Conservation (phyloP, 2,329 filamentous ascomycete genomes). For the Epichloe gansuensis region DNA sequence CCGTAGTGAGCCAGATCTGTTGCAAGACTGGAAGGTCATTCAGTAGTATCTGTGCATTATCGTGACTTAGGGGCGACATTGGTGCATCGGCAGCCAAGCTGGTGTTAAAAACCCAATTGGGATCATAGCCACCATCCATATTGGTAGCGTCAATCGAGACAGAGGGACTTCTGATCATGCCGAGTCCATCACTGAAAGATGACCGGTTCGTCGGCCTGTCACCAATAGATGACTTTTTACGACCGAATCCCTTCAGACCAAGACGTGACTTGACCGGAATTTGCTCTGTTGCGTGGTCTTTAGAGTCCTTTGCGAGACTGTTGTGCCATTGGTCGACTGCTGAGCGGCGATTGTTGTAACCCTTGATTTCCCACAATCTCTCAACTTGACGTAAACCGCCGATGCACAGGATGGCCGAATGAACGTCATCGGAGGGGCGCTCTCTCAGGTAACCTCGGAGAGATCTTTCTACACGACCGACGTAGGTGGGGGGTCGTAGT, state of each 20-base stretch:
- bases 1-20: constrained; percentile 49
- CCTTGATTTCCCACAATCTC: constrained; percentile 52
- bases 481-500: constrained; percentile 50
- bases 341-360: constrained; percentile 46
- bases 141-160: constrained; percentile 19
- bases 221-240: constrained; percentile 40
- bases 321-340: constrained; percentile 49
- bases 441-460: constrained; percentile 51
- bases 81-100: constrained; percentile 49
- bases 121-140: constrained; percentile 16
- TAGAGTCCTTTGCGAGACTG: constrained; percentile 35
- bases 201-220: constrained; percentile 12
- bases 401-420: constrained; percentile 45
- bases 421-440: constrained; percentile 48
- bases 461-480: constrained; percentile 47
- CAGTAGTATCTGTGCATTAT: constrained; percentile 38
- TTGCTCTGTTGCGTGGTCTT: constrained; percentile 24
- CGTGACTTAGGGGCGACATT: constrained; percentile 40
- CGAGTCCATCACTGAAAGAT: constrained; percentile 14
- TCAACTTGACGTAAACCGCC: constrained; percentile 51
- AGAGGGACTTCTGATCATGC: constrained; percentile 14
- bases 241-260: constrained; percentile 38
- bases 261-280: constrained; percentile 36
- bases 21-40: constrained; percentile 44
- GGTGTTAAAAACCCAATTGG: constrained; percentile 41